phyloP scores from a whole-genome alignment of 2,329 filamentous ascomycete species.

The Seiridium cupressi region DNA sequence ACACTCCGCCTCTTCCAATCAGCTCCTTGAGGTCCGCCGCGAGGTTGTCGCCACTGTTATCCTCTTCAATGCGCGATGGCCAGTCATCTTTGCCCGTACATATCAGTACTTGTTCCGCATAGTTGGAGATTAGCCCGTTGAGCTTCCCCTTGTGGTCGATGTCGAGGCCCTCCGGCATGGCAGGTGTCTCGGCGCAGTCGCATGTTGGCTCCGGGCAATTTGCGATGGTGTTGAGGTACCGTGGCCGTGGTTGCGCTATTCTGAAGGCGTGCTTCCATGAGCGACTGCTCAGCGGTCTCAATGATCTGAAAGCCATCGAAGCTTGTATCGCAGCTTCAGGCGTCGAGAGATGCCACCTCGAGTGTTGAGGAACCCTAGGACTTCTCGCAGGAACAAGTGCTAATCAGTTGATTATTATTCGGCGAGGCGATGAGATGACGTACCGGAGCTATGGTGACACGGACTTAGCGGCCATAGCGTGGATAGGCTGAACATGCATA shows the following conservation, averaged over 20 bases:
- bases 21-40: conserved; percentile 71
- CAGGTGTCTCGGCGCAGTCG: conserved; percentile 65
- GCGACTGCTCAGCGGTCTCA: conserved; percentile 5
- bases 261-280: conserved; percentile 4
- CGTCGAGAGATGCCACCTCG: too few species aligned
- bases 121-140: conserved; percentile 74
- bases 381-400: background rate
- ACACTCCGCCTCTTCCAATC: conserved; percentile 63
- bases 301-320: background rate
- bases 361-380: too few species aligned
- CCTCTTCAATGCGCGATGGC: conserved; percentile 81
- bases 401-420: background rate
- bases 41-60: conserved; percentile 64
- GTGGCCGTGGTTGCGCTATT: background rate
- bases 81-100: conserved; percentile 81
- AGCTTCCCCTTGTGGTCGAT: conserved; percentile 72
- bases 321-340: background rate
- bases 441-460: background rate
- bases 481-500: background rate
- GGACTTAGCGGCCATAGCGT: background rate
- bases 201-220: conserved; percentile 77
- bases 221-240: conserved; percentile 35
- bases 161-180: conserved; percentile 63
- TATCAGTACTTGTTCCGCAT: conserved; percentile 79
- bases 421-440: background rate